Percentiles rank a stretch among this genome's conserved stretches.
phyloP scores from a whole-genome alignment of 2,329 filamentous ascomycete species.

The Lasiodiplodia sp. region DNA sequence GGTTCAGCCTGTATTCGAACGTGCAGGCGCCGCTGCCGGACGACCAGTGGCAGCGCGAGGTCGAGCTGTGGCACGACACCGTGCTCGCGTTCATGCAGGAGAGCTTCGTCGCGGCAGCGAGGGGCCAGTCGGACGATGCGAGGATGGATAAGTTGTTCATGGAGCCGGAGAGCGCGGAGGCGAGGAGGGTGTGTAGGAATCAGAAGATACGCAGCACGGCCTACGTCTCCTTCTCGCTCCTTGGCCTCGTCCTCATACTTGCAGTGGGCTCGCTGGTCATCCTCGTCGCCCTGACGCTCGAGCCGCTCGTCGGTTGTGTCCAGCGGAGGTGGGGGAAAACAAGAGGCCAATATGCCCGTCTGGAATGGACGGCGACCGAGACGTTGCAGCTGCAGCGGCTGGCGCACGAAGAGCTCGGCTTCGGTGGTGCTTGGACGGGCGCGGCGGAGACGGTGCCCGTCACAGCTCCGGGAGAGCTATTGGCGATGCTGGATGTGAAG shows the following conservation, averaged over 20 bases:
- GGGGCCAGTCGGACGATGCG: neutral
- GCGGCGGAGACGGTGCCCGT: neutral
- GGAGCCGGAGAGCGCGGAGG: neutral
- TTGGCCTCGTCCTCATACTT: conserved; percentile 37
- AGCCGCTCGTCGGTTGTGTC: neutral
- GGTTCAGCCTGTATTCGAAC: conserved; percentile 23
- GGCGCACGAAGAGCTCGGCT: conserved; percentile 19
- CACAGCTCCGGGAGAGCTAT: neutral
- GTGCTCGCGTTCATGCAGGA: neutral
- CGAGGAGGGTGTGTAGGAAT: neutral
- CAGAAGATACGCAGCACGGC: conserved; percentile 33
- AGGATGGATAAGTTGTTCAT: neutral
- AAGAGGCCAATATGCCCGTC: neutral
- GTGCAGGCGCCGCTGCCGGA: conserved; percentile 37
- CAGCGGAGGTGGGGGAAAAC: neutral
- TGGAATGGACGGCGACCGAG: conserved; percentile 25
- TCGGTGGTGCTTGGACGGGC: neutral
- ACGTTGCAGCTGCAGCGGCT: conserved; percentile 26
- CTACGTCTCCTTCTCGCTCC: conserved; percentile 35
- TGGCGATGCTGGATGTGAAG: neutral
- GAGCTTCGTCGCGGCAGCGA: neutral
- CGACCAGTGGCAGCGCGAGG: conserved; percentile 48
- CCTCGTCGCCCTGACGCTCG: conserved; percentile 31
- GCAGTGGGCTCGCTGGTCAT: conserved; percentile 35
- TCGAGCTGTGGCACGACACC: conserved; percentile 37